Conservation (phyloP, 805 yeast genomes). For the Myxozyma lipomycoides region DNA sequence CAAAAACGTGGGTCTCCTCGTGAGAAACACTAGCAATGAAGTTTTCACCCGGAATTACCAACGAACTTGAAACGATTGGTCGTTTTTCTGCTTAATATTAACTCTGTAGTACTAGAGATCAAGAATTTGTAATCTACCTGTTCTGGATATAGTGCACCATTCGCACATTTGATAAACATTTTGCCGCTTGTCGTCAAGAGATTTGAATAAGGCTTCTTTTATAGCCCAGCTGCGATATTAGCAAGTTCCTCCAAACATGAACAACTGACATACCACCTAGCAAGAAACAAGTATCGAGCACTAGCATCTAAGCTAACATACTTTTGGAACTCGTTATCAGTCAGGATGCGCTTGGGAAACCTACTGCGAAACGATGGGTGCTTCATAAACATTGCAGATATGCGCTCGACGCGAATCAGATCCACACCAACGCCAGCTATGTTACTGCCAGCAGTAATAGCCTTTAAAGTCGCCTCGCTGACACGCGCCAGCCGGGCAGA, state of each 20-base stretch:
- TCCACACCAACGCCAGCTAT: conserved; percentile 20
- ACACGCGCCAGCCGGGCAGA: too few relatives aligned
- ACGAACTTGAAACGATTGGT: background rate
- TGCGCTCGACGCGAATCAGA: conserved; percentile 17
- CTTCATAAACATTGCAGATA: conserved; percentile 9
- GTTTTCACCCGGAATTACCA: background rate
- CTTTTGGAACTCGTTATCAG: conserved; percentile 3
- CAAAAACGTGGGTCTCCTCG: conserved; percentile 25
- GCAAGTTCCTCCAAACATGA: too few relatives aligned
- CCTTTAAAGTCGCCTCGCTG: too few relatives aligned
- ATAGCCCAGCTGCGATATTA: conserved; percentile 23
- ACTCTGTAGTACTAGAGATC: too few relatives aligned
- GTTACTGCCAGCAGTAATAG: background rate
- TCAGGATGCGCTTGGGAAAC: conserved; percentile 15
- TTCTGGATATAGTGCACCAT: conserved; percentile 20
- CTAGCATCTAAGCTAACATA: background rate
- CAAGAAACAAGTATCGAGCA: conserved; percentile 9
- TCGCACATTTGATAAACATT: conserved; percentile 16
- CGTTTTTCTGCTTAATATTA: background rate
- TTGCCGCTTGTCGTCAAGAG: conserved; percentile 19
- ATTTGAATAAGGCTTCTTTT: conserved; percentile 27
- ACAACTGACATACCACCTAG: conserved; percentile 27
- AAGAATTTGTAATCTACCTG: too few relatives aligned
- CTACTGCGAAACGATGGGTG: conserved; percentile 3
- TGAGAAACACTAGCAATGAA: conserved; percentile 22